Base-by-base conservation (phyloP, 495 filamentous ascomycete species). In the Delitschia confertaspora region DNA sequence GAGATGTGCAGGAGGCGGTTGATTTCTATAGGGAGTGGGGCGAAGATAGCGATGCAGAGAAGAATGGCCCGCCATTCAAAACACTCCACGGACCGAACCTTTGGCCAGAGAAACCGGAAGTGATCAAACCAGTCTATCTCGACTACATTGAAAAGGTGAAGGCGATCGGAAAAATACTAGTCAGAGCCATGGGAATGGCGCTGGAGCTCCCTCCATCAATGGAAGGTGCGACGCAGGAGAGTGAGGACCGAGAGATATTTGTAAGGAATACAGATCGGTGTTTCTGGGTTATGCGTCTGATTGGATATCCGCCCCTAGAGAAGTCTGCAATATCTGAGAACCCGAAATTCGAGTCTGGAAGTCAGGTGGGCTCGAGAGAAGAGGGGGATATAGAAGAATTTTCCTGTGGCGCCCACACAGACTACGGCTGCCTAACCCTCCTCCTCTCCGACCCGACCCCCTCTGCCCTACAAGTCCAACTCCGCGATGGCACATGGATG, bases 341-440 rank as follows among this genome's bases (percentile, higher is more conserved):
- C n/a, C n/a, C n/a, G n/a, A n/a, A n/a, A n/a, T n/a, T n/a, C n/a
- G n/a, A n/a, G n/a, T n/a, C n/a, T n/a, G n/a, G n/a, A n/a, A 20
- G 9, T 9, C 7, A 17, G 11, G 31, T 26, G 10, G 22, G 21
- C 17, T 21, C 13, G 11, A n/a, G n/a, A n/a, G n/a, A n/a, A n/a
- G n/a, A n/a, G n/a, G n/a, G n/a, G n/a, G 38, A 45, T 31, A 26
- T 40, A 22, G 41, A 55, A 8, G 35, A 50, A 3, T 48, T 53
- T 26, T 56, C 51, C 40, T 60, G 56, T 46, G 59, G 54, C 32
- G 47, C 42, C 13, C 61, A 64, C 39, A 56, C 52, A 2, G 65
- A 67, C 38, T 67, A 66, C 44, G 65, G 64, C 24, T 66, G 61
- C 45, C 51, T 67, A 6, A 67, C 65, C 17, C 50, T 67, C 6